Evolutionary conservation across 2,329 filamentous ascomycete species (phyloP).

Genomic region (Diplodia mutila): DNA sequence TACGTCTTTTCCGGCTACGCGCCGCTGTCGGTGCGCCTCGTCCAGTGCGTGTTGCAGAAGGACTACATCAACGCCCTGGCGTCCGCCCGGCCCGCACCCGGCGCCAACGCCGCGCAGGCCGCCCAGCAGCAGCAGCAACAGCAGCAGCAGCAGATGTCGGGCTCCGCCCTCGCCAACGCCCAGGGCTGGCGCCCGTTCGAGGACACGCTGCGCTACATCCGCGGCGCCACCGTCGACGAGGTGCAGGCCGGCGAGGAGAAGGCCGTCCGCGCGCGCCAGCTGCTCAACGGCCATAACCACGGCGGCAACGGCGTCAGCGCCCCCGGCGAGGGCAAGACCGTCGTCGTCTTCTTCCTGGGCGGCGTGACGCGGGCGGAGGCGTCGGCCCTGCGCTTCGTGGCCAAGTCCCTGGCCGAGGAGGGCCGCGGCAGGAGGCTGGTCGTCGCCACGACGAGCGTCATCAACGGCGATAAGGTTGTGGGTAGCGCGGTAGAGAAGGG

Average conservation of each 20-base stretch:
- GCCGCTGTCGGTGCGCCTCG: conserved; percentile 84
- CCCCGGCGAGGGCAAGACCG: conserved; percentile 59
- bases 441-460: conserved; percentile 88
- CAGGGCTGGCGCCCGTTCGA: conserved; percentile 95
- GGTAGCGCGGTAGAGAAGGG: conserved; percentile 77
- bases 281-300: conserved; percentile 66
- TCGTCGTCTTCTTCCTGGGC: conserved; percentile 97
- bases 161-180: conserved; percentile 55
- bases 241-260: conserved; percentile 92
- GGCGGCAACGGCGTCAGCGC: conserved; percentile 51
- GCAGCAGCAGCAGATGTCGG: conserved; percentile 40
- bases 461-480: conserved; percentile 89
- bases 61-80: conserved; percentile 68
- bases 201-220: conserved; percentile 83
- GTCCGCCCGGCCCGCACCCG: conserved; percentile 58
- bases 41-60: conserved; percentile 93
- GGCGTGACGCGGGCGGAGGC: conserved; percentile 97
- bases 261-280: conserved; percentile 80
- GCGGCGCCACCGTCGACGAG: conserved; percentile 88
- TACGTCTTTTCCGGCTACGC: conserved; percentile 98
- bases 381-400: conserved; percentile 88
- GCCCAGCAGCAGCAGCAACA: background rate
- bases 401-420: conserved; percentile 71
- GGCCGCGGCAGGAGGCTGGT: conserved; percentile 72
- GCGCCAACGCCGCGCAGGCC: conserved; percentile 50